Conservation (phyloP, 148 eudicot genomes). For the Persicaria maculosa region DNA sequence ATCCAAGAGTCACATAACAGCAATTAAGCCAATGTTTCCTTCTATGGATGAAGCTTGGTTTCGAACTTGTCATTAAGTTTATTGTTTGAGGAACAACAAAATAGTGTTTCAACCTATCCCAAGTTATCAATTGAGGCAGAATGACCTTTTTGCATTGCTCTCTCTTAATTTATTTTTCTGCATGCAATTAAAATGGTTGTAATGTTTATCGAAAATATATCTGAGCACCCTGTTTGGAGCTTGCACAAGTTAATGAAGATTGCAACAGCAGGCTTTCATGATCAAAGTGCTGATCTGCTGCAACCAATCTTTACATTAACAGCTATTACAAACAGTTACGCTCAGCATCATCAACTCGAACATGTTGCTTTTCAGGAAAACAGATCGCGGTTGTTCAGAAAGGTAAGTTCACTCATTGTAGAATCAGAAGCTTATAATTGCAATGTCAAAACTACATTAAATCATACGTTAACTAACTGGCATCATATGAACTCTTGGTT, state of each 20-base stretch:
- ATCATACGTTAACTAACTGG: background rate
- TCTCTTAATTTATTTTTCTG: background rate
- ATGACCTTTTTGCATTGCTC: background rate
- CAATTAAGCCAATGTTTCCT: too few relatives aligned
- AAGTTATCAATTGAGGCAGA: background rate
- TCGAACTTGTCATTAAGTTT: background rate
- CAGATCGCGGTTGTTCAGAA: background rate
- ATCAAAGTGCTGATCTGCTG: conserved; percentile 3
- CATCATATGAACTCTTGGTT: background rate
- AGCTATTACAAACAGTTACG: background rate
- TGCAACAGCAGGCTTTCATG: background rate
- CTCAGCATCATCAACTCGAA: background rate
- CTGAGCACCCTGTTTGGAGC: background rate
- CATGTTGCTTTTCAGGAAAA: conserved; percentile 1
- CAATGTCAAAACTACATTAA: background rate
- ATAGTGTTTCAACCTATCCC: background rate
- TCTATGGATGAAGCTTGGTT: too few relatives aligned
- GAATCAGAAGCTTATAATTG: background rate
- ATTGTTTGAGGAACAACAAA: background rate
- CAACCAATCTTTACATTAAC: background rate
- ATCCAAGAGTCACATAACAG: too few relatives aligned
- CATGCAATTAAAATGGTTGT: background rate
- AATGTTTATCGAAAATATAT: background rate
- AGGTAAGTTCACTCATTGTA: background rate
- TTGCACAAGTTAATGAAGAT: background rate